Evolutionary conservation across 1,139 yeast genomes (phyloP).

Genomic region (Pichia sp.): DNA sequence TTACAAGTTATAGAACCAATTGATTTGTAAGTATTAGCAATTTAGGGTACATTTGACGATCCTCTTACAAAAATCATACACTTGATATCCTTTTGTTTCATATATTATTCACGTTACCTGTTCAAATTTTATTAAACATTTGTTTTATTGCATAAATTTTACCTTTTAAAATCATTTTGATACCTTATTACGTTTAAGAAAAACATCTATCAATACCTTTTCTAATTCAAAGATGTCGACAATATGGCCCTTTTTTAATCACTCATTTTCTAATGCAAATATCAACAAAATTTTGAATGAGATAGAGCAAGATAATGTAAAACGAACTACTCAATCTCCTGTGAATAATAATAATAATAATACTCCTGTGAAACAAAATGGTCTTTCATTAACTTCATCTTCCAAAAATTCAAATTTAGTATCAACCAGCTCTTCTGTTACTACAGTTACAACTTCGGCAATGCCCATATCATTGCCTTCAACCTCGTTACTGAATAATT

Average conservation of each 20-base stretch:
- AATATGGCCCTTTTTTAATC: slow-evolving; percentile 33
- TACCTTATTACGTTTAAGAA: too few relatives aligned
- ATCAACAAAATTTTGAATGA: slow-evolving; percentile 30
- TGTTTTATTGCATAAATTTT: too few relatives aligned
- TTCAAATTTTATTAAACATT: too few relatives aligned
- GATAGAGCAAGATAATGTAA: slow-evolving; percentile 22
- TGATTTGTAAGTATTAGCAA: too few relatives aligned
- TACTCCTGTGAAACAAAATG: background rate
- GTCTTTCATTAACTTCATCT: slow-evolving; percentile 2
- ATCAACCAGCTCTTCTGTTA: too few relatives aligned
- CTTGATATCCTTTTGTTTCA: too few relatives aligned
- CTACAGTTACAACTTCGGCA: slow-evolving; percentile 2
- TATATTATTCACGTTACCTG: too few relatives aligned
- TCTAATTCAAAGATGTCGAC: slow-evolving; percentile 24
- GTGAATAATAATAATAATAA: too few relatives aligned
- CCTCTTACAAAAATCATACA: too few relatives aligned
- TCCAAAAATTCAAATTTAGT: background rate
- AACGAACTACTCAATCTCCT: slow-evolving; percentile 4
- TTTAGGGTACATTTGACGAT: too few relatives aligned
- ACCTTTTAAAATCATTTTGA: background rate
- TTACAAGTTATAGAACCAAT: too few relatives aligned
- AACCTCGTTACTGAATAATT: background rate
- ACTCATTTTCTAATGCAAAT: slow-evolving; percentile 30
- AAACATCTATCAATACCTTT: too few relatives aligned
- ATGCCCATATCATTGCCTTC: slow-evolving; percentile 4